phyloP scores from a whole-genome alignment of 106 monocot species.

The Hemerocallis citrina region DNA sequence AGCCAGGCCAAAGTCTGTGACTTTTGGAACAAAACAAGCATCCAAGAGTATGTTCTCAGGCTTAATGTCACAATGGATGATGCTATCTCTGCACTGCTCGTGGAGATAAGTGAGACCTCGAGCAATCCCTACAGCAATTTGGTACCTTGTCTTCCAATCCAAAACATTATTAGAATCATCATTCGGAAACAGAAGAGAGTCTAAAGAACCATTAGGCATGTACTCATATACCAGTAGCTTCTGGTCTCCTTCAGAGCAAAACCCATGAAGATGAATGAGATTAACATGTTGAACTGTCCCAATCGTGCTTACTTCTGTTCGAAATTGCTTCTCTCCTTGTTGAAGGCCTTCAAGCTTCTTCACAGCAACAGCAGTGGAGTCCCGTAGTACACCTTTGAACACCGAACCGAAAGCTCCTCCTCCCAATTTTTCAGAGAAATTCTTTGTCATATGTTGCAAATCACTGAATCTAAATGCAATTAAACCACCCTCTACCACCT shows the following conservation, averaged over 20 bases:
- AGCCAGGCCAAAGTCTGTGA: slow-evolving; percentile 51
- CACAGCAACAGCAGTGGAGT: slow-evolving; percentile 20
- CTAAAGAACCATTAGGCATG: slow-evolving; percentile 22
- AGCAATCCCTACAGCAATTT: slow-evolving; percentile 14
- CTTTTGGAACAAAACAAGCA: slow-evolving; percentile 23
- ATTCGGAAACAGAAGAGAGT: slow-evolving; percentile 9
- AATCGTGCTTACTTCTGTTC: slow-evolving; percentile 18
- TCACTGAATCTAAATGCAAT: slow-evolving; percentile 13
- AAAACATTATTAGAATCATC: neutral
- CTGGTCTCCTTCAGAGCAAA: slow-evolving; percentile 13
- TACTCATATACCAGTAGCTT: slow-evolving; percentile 24
- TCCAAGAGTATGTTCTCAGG: slow-evolving; percentile 51
- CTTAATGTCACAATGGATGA: slow-evolving; percentile 33
- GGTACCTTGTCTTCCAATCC: slow-evolving; percentile 19
- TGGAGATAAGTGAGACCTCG: slow-evolving; percentile 29
- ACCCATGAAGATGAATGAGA: slow-evolving; percentile 17
- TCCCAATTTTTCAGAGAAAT: slow-evolving; percentile 29
- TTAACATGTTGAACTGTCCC: slow-evolving; percentile 30
- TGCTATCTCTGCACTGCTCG: slow-evolving; percentile 28
- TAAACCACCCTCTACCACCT: neutral
- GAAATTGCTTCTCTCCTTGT: slow-evolving; percentile 38
- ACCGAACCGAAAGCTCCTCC: slow-evolving; percentile 31
- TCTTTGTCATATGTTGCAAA: slow-evolving; percentile 15
- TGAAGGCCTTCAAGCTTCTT: slow-evolving; percentile 24
- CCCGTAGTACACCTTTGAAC: slow-evolving; percentile 17